Conservation (phyloP, 805 yeast species). For the Metschnikowia drakensbergensis region DNA sequence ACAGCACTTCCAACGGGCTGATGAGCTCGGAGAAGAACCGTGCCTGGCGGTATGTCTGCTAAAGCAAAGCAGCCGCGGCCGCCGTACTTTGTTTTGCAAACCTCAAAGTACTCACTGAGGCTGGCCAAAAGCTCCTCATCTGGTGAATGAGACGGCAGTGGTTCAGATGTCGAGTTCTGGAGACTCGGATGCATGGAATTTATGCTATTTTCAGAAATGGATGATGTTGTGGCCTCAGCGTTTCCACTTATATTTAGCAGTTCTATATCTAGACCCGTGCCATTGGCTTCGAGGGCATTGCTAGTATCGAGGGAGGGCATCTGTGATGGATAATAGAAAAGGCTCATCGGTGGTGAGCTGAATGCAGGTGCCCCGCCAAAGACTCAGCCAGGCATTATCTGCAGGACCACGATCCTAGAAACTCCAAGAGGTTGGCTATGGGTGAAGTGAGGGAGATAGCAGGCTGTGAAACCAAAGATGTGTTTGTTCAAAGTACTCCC, state of each 20-base stretch:
- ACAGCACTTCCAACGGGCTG: conserved; percentile 48
- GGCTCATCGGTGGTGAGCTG: not conserved
- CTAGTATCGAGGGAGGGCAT: not conserved
- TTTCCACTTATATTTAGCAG: not conserved
- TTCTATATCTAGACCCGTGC: not conserved
- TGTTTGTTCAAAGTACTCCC: too few relatives aligned
- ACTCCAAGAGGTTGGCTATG: too few relatives aligned
- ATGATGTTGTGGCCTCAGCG: not conserved
- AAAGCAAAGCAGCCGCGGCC: conserved; percentile 64
- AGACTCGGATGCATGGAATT: too few relatives aligned
- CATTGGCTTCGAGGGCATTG: not conserved
- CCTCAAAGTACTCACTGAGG: conserved; percentile 24
- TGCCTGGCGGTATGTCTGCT: conserved; percentile 35
- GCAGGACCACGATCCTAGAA: not conserved
- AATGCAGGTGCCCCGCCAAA: not conserved
- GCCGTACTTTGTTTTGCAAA: conserved; percentile 42
- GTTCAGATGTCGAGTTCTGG: not conserved
- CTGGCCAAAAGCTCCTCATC: conserved; percentile 6
- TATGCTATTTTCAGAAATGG: too few relatives aligned
- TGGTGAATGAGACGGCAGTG: not conserved
- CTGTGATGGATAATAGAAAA: not conserved
- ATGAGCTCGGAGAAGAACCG: conserved; percentile 36
- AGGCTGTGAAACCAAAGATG: too few relatives aligned
- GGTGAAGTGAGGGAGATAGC: too few relatives aligned
- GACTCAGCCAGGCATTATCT: not conserved